Percentiles rank a stretch among this genome's conserved stretches.
Evolutionary conservation across 352 stramenopile genomes (phyloP).

Genomic region (Globisporangium sylvaticum): DNA sequence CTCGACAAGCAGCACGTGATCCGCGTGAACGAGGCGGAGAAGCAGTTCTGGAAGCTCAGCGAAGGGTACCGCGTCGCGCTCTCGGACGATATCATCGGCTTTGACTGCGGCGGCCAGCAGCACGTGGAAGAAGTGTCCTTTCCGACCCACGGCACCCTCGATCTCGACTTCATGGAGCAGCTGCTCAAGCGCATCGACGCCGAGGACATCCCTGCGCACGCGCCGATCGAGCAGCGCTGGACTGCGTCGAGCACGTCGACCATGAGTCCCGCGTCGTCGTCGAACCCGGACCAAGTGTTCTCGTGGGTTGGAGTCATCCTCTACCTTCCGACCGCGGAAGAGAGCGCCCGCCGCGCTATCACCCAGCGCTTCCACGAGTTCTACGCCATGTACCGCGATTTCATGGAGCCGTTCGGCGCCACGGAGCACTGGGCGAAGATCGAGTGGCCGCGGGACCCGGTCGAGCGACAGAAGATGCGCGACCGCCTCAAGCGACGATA

Average conservation of each 20-base stretch:
- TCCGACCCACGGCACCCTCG: conserved; percentile 67
- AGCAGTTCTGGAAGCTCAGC: conserved; percentile 93
- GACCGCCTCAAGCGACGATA: conserved; percentile 77
- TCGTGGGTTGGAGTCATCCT: conserved; percentile 99
- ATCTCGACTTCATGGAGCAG: conserved; percentile 93
- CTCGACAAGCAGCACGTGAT: conserved; percentile 92
- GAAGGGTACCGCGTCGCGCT: conserved; percentile 89
- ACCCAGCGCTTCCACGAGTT: conserved; percentile 92
- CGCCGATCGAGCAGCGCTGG: conserved; percentile 98
- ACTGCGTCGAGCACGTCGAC: conserved; percentile 85
- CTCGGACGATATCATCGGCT: conserved; percentile 96
- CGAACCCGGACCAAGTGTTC: conserved; percentile 69
- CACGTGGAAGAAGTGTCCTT: conserved; percentile 97
- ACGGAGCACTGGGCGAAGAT: conserved; percentile 98
- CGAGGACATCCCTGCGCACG: conserved; percentile 90
- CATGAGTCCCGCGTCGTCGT: conserved; percentile 91
- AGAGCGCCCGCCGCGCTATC: conserved; percentile 64
- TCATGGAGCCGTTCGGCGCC: conserved; percentile 87
- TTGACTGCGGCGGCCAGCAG: conserved; percentile 98
- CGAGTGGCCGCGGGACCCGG: conserved; percentile 72
- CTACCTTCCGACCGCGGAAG: conserved; percentile 88
- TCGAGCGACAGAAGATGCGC: conserved; percentile 49
- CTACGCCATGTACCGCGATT: conserved; percentile 82
- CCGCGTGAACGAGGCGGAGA: conserved; percentile 93
- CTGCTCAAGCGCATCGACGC: conserved; percentile 91